Evolutionary conservation across 2,329 filamentous ascomycete genomes (phyloP), one percentile per base, ranked within the genome.

Genomic region (Penicillium olsonii): DNA sequence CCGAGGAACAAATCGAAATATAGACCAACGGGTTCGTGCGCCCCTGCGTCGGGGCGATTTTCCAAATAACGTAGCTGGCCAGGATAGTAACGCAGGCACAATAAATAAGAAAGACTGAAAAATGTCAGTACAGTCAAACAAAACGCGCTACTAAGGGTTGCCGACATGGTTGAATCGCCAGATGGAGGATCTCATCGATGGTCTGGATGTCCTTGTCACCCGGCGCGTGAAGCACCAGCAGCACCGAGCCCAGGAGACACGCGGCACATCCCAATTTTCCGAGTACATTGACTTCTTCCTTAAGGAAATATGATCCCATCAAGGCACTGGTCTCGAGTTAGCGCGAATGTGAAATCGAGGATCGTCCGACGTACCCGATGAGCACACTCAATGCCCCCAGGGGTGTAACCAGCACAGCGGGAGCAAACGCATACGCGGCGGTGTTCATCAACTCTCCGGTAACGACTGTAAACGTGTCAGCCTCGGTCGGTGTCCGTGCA

Each of bases 381-480:
- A 99, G 79, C 48, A 99, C 94, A 66, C 90, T 94, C 55, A 99
- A 80, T 47, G 94, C 94, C 53, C 94, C 94, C 20, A 99, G 78
- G 22, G 94, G 94, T 4, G 94, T 99, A 35, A 99, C 94, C 45
- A 99, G 81, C 72, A 99, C 97, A 14, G 94, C 94, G 33, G 94
- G 94, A 59, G 94, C 94, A 73, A 97, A 99, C 8, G 94, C 94
- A 70, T 99, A 99, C 55, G 94, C 94, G 42, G 92, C 92, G 69
- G 99, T 99, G 73, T 99, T 99, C 75, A 90, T 95, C 50, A 96
- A 78, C 75, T 99, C 94, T 67, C 94, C 94, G 39, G 95, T 75
- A 53, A 91, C 88, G 83, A 99, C 90, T 95, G 51, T 39, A 24
- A 38, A 59, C 39, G 64, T 27, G 34, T 53, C 51, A 50, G 48